phyloP scores from a whole-genome alignment of 225 moss, liverwort and hornwort species.

The Polytrichum commune region DNA sequence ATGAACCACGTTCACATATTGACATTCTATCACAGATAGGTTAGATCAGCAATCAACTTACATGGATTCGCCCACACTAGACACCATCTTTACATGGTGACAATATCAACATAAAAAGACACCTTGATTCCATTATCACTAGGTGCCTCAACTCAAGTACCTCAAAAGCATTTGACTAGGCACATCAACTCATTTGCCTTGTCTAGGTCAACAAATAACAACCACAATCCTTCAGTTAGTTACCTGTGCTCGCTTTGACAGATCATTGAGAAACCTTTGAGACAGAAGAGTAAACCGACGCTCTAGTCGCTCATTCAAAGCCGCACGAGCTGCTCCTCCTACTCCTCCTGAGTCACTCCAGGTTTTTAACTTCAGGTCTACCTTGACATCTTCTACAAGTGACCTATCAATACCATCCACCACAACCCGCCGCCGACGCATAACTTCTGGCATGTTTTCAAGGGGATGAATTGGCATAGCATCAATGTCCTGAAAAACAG shows the following conservation, averaged over 20 bases:
- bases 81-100: too few species aligned
- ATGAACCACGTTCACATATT: too few species aligned
- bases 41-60: too few species aligned
- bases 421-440: slow-evolving; percentile 67
- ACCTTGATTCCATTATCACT: too few species aligned
- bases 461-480: slow-evolving; percentile 90
- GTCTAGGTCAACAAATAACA: too few species aligned
- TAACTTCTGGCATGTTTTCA: slow-evolving; percentile 97
- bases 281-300: slow-evolving; percentile 60
- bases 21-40: too few species aligned
- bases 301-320: slow-evolving; percentile 87
- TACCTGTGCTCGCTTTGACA: slow-evolving; percentile 89
- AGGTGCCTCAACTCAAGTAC: too few species aligned
- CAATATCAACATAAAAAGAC: too few species aligned
- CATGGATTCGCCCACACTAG: too few species aligned
- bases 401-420: slow-evolving; percentile 69
- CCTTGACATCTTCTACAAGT: slow-evolving; percentile 52
- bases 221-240: slow-evolving; percentile 6
- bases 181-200: too few species aligned
- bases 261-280: slow-evolving; percentile 68
- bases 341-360: slow-evolving; percentile 55
- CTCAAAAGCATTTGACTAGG: too few species aligned
- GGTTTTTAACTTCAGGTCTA: slow-evolving; percentile 43
- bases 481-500: slow-evolving; percentile 78
- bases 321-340: slow-evolving; percentile 84